phyloP scores from a whole-genome alignment of 176 grass and related monocot genomes.

The Zoysia pacifica region DNA sequence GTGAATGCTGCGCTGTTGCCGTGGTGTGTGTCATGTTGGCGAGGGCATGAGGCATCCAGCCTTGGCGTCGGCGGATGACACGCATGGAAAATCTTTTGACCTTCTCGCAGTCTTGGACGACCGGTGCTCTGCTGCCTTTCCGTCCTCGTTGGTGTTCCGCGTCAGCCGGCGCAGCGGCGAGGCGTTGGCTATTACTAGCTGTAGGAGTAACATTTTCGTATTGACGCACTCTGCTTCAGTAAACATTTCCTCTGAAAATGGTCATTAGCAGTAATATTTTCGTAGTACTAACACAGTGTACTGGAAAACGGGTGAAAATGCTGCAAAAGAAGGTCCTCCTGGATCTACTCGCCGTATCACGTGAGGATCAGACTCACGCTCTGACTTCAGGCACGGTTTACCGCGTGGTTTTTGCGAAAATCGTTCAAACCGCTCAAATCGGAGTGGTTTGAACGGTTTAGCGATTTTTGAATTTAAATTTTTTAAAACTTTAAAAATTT shows the following conservation, averaged over 20 bases:
- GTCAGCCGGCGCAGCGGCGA: not conserved
- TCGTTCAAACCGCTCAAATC: too few relatives aligned
- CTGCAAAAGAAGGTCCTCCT: not conserved
- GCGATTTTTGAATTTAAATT: too few relatives aligned
- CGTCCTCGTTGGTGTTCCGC: not conserved
- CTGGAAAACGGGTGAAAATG: not conserved
- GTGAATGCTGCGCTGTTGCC: slow-evolving; percentile 20
- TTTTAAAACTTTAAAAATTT: too few relatives aligned
- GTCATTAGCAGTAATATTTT: not conserved
- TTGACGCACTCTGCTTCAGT: too few relatives aligned
- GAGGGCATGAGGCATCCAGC: not conserved
- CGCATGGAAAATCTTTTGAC: slow-evolving; percentile 10
- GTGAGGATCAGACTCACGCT: slow-evolving; percentile 14
- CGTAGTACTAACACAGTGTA: too few relatives aligned
- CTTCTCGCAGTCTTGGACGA: not conserved
- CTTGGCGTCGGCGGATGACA: slow-evolving; percentile 27
- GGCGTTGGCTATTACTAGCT: too few relatives aligned
- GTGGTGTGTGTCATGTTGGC: slow-evolving; percentile 25
- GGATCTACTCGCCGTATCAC: slow-evolving; percentile 49
- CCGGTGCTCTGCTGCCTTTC: not conserved
- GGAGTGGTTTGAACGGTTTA: too few relatives aligned
- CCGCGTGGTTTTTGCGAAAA: too few relatives aligned
- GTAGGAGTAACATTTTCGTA: too few relatives aligned
- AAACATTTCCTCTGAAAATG: not conserved
- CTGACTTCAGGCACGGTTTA: slow-evolving; percentile 43